These are phyloP conservation scores for Xylaria sp. DNA, from an alignment of 2,329 filamentous ascomycete species.

Conservation along the genomic window DNA sequence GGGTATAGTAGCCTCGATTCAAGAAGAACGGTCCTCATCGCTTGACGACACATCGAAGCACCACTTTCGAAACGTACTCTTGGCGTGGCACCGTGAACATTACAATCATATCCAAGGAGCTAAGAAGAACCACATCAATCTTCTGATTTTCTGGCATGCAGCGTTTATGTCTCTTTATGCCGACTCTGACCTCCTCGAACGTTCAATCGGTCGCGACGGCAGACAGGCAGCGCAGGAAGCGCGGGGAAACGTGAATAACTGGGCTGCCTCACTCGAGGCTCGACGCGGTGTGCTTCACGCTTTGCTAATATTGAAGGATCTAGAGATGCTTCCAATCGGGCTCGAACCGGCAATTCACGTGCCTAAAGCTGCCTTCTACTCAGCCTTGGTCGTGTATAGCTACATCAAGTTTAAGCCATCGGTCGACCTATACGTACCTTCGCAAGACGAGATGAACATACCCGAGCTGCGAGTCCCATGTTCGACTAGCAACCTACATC, in stretches of 20 bases:
- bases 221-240: slow-evolving; percentile 30
- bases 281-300: slow-evolving; percentile 33
- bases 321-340: slow-evolving; percentile 36
- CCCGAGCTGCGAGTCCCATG: slow-evolving; percentile 32
- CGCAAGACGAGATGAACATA: slow-evolving; percentile 30
- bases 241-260: slow-evolving; percentile 20
- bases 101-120: slow-evolving; percentile 30
- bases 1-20: slow-evolving; percentile 35
- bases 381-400: slow-evolving; percentile 33
- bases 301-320: slow-evolving; percentile 29
- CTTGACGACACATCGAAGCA: slow-evolving; percentile 31
- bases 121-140: slow-evolving; percentile 34
- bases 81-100: slow-evolving; percentile 34
- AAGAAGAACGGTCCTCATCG: slow-evolving; percentile 29
- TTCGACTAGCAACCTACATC: slow-evolving; percentile 14
- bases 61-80: slow-evolving; percentile 30
- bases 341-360: slow-evolving; percentile 37
- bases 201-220: slow-evolving; percentile 34
- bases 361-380: slow-evolving; percentile 36
- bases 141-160: slow-evolving; percentile 35
- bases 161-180: slow-evolving; percentile 34
- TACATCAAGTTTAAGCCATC: slow-evolving; percentile 35
- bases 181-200: slow-evolving; percentile 30
- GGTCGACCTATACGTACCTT: slow-evolving; percentile 23
- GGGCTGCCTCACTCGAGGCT: slow-evolving; percentile 31